These are phyloP conservation scores for Trametes villosa DNA, from an alignment of 768 basidiomycete species.

Conservation along the genomic window DNA sequence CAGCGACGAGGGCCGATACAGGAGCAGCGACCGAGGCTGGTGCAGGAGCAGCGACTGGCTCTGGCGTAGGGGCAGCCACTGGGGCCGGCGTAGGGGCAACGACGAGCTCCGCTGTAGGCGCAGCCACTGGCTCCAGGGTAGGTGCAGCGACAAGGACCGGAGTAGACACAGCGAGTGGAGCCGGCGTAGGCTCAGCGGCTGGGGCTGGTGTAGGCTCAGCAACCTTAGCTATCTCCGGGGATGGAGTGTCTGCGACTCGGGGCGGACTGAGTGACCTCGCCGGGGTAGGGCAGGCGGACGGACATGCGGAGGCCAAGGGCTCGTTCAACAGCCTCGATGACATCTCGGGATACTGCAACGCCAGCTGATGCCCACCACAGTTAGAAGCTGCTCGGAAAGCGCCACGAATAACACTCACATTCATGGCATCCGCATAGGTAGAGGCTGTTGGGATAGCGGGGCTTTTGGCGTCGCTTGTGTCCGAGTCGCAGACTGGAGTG, in stretches of 20 bases:
- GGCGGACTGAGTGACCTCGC: neutral
- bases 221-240: neutral
- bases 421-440: constrained; percentile 32
- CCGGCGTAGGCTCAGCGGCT: too few species aligned
- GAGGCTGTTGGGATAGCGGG: constrained; percentile 21
- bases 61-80: too few species aligned
- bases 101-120: too few species aligned
- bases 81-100: neutral
- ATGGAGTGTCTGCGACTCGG: neutral
- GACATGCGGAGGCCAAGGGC: constrained; percentile 6
- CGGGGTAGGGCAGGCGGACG: constrained; percentile 1
- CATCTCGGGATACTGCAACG: constrained; percentile 21
- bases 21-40: too few species aligned
- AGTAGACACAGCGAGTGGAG: too few species aligned
- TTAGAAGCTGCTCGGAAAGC: neutral
- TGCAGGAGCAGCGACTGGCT: too few species aligned
- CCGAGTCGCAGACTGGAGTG: too few species aligned
- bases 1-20: neutral
- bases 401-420: constrained; percentile 16
- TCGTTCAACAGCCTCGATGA: constrained; percentile 22
- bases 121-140: too few species aligned
- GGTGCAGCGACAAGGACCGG: too few species aligned
- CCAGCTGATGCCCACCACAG: constrained; percentile 14
- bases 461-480: neutral
- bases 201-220: neutral